Percentiles rank a stretch among this genome's conserved stretches.
Evolutionary conservation across 495 filamentous ascomycete genomes (phyloP).

Genomic region (Acidiella bohemica): DNA sequence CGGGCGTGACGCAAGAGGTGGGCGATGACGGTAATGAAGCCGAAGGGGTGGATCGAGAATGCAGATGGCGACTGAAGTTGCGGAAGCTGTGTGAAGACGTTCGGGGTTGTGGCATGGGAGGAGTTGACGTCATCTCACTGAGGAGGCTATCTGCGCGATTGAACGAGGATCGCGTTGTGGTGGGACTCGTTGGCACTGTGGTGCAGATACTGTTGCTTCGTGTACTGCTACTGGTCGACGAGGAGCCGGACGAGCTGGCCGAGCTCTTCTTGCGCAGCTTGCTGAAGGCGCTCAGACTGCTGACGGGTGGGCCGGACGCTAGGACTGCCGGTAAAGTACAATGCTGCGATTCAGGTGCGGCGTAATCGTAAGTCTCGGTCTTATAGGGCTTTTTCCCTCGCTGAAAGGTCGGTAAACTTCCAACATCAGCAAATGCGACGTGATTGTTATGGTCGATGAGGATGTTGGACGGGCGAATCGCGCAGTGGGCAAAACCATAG

Average conservation of each 20-base stretch:
- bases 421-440: slow-evolving; percentile 63
- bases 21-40: slow-evolving; percentile 4
- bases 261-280: slow-evolving; percentile 16
- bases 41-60: background rate
- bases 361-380: slow-evolving; percentile 76
- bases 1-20: background rate
- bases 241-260: slow-evolving; percentile 12
- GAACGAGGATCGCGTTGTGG: slow-evolving; percentile 2
- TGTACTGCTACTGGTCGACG: slow-evolving; percentile 11
- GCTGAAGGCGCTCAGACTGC: slow-evolving; percentile 10
- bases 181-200: slow-evolving; percentile 3
- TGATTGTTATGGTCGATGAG: slow-evolving; percentile 56
- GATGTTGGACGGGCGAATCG: slow-evolving; percentile 72
- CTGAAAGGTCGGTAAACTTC: slow-evolving; percentile 46
- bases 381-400: slow-evolving; percentile 41
- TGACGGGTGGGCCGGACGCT: slow-evolving; percentile 13
- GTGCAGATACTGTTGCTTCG: slow-evolving; percentile 14
- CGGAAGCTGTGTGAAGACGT: slow-evolving; percentile 8
- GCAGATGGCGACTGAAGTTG: slow-evolving; percentile 19
- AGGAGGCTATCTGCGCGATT: slow-evolving; percentile 5
- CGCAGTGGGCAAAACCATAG: slow-evolving; percentile 58
- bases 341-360: slow-evolving; percentile 51
- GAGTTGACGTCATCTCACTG: slow-evolving; percentile 1
- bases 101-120: background rate
- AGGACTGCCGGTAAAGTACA: slow-evolving; percentile 5